Base-by-base conservation (phyloP, 139 green algal genomes). In the Chlorella sp. region DNA sequence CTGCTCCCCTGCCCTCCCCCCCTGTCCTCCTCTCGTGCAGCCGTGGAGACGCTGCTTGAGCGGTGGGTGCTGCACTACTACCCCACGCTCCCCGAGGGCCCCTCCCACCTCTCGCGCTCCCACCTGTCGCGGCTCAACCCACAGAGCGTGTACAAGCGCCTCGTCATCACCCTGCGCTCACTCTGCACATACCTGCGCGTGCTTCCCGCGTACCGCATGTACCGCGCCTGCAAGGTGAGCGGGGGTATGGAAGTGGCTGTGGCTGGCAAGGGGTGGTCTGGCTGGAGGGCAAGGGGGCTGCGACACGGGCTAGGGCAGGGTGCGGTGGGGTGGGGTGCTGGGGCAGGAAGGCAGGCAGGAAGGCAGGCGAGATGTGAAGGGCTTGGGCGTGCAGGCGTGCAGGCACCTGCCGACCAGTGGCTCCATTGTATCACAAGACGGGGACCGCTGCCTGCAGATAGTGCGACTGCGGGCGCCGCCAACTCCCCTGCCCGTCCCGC, bases 151-250 rank as follows among this genome's bases (percentile, higher is more conserved):
- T 96, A 96, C 87, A 96, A 96, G 85, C 91, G 93, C 60, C 89
- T 95, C 53, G 89, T 94, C 40, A 90, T 98, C 64, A 88, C 96
- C 78, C 71, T 97, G 21, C 92, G 96, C 36, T 95, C 96, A 2
- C 91, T 98, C 53, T 96, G 94, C 92, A 94, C 85, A 68, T 96
- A 97, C 81, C 88, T 96, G 28, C 94, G 96, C 18, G 60, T 96
- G 11, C 91, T 98, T 86, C 96, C 96, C 57, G 96, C 96, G 0
- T 96, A 96, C 91, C 91, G 92, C 83, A 90, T 98, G 88, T 95
- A 91, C 86, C 73, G 91, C 5, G 92, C 93, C 22, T 91, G 88
- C 73, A 95, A 95, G 92, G 94, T 96, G 71, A 79, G 26, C 12
- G n/a, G 53, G 18, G 79, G 15, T 42, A 30, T 34, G 81, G 76